Conservation (phyloP, 2,329 filamentous ascomycete genomes). For the Penicillium sp. region DNA sequence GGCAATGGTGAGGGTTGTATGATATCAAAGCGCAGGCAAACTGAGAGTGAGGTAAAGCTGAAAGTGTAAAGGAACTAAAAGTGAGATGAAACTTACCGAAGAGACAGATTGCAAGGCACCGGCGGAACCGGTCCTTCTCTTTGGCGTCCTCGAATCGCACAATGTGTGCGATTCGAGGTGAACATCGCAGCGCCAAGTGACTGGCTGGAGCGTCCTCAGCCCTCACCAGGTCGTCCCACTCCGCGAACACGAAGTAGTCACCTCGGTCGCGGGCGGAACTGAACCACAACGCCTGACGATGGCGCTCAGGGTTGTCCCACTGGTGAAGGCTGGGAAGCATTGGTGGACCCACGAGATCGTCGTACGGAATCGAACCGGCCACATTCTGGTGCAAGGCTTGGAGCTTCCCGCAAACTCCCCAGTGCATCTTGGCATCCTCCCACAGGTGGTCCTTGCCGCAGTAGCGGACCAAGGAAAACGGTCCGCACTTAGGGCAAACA, state of each 20-base stretch:
- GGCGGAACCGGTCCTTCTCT: slow-evolving; percentile 34
- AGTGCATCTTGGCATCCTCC: slow-evolving; percentile 35
- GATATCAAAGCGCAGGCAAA: not conserved
- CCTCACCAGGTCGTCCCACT: slow-evolving; percentile 18
- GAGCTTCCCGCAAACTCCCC: slow-evolving; percentile 23
- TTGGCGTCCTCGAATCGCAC: slow-evolving; percentile 23
- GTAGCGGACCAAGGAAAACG: slow-evolving; percentile 38
- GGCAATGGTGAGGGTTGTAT: not conserved
- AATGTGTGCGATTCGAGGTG: slow-evolving; percentile 15
- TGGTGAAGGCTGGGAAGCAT: slow-evolving; percentile 26
- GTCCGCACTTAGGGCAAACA: slow-evolving; percentile 41
- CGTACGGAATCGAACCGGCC: slow-evolving; percentile 18
- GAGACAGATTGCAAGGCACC: slow-evolving; percentile 30
- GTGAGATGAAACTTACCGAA: slow-evolving; percentile 21
- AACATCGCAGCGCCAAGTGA: slow-evolving; percentile 19
- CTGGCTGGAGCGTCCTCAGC: slow-evolving; percentile 9
- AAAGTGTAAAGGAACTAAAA: not conserved
- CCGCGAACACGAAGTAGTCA: slow-evolving; percentile 38
- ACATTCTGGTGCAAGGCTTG: slow-evolving; percentile 21
- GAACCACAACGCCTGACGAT: slow-evolving; percentile 35
- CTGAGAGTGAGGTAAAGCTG: not conserved
- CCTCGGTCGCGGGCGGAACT: slow-evolving; percentile 19
- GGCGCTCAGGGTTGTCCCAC: slow-evolving; percentile 34
- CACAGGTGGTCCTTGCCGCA: slow-evolving; percentile 37
- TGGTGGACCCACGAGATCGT: slow-evolving; percentile 19